A percentile compares a stretch with the other conserved stretches of the same genome.
Conservation (phyloP, 345 rosid species). For the Turnera subulata region DNA sequence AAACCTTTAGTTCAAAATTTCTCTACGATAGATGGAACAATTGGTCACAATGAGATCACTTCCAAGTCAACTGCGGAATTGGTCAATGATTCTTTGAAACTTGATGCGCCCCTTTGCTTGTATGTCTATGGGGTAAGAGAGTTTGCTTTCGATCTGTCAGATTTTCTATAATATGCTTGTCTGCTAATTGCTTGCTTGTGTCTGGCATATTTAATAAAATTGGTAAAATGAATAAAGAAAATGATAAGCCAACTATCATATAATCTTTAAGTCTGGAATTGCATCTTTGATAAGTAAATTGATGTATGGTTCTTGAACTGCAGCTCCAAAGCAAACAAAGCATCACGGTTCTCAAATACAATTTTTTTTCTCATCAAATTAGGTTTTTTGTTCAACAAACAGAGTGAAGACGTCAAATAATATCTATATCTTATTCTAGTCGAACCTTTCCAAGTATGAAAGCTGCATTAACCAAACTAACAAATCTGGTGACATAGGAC, state of each 20-base stretch:
- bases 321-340: not conserved
- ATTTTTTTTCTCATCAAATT: too few relatives aligned
- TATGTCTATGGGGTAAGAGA: slow-evolving; percentile 70
- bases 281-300: too few relatives aligned
- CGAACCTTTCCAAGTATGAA: too few relatives aligned
- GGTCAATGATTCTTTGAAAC: slow-evolving; percentile 31
- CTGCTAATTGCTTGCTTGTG: not conserved
- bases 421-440: too few relatives aligned
- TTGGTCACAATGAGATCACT: slow-evolving; percentile 23
- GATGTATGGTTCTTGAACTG: not conserved
- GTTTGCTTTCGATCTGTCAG: slow-evolving; percentile 7
- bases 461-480: not conserved
- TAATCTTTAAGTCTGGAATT: not conserved
- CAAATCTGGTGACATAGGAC: not conserved
- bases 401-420: too few relatives aligned
- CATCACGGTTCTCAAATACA: too few relatives aligned
- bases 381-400: too few relatives aligned
- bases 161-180: slow-evolving; percentile 4
- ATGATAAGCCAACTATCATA: too few relatives aligned
- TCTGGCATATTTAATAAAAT: too few relatives aligned
- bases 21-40: slow-evolving; percentile 25
- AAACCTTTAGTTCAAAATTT: slow-evolving; percentile 31
- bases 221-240: too few relatives aligned
- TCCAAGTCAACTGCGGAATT: slow-evolving; percentile 25
- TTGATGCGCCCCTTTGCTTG: slow-evolving; percentile 31